phyloP scores from a whole-genome alignment of 2,329 filamentous ascomycete species.

The Aspergillus brunneoviolaceus region DNA sequence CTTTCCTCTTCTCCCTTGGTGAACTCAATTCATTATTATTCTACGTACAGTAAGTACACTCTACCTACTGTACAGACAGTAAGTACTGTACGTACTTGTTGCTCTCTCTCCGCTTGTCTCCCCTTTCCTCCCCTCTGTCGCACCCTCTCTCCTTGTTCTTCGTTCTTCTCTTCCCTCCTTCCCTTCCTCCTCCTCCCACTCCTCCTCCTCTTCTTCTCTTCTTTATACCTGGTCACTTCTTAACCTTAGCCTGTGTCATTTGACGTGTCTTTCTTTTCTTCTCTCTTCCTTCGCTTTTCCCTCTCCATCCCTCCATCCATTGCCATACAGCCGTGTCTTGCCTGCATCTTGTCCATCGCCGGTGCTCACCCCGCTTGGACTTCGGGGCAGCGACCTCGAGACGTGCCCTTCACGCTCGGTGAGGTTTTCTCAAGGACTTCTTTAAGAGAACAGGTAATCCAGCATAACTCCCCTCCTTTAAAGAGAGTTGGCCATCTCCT shows the following conservation, averaged over 20 bases:
- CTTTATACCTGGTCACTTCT: constrained; percentile 11
- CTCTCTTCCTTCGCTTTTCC: constrained; percentile 1
- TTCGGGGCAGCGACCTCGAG: constrained; percentile 11
- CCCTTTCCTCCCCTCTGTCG: constrained; percentile 14
- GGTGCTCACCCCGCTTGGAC: constrained; percentile 13
- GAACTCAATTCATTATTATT: too few relatives aligned
- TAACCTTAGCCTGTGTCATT: constrained; percentile 1
- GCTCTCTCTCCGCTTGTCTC: neutral
- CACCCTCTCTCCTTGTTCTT: constrained; percentile 11
- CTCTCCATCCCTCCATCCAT: neutral
- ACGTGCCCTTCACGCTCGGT: constrained; percentile 15
- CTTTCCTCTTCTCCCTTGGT: too few relatives aligned
- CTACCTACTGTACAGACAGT: neutral
- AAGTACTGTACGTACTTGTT: neutral
- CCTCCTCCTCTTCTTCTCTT: constrained; percentile 14
- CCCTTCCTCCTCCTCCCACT: constrained; percentile 11
- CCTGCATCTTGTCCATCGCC: constrained; percentile 3
- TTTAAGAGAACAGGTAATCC: neutral
- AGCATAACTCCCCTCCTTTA: neutral
- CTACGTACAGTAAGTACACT: too few relatives aligned
- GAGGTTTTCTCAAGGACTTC: constrained; percentile 15
- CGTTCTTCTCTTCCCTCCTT: constrained; percentile 9
- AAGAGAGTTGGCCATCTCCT: neutral
- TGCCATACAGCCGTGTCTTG: neutral
- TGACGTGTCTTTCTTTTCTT: neutral